phyloP scores from a whole-genome alignment of 2,329 filamentous ascomycete species.

The Emmonsiellopsis sp. region DNA sequence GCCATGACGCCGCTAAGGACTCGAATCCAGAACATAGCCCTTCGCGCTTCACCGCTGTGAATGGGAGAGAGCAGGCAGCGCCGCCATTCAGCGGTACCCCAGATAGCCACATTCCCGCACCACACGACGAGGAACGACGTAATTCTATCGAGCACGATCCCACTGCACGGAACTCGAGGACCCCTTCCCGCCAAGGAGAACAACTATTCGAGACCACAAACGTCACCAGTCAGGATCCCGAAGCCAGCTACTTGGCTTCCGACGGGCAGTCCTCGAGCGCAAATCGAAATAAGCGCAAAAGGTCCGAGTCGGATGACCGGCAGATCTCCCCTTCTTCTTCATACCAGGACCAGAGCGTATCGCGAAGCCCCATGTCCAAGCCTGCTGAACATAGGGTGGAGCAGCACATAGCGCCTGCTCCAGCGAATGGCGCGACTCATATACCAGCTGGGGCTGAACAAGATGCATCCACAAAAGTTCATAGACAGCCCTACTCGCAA shows the following conservation, averaged over 20 bases:
- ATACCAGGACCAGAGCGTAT: slow-evolving; percentile 28
- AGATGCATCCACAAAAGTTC: background rate
- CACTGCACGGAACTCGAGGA: slow-evolving; percentile 14
- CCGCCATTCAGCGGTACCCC: slow-evolving; percentile 5
- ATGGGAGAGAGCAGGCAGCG: slow-evolving; percentile 27
- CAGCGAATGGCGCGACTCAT: slow-evolving; percentile 14
- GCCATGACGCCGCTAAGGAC: slow-evolving; percentile 16
- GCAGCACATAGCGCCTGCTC: slow-evolving; percentile 14
- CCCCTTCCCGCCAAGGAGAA: slow-evolving; percentile 22
- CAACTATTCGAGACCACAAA: slow-evolving; percentile 46
- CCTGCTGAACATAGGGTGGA: slow-evolving; percentile 28
- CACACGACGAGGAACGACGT: slow-evolving; percentile 12
- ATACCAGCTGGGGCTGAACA: slow-evolving; percentile 15
- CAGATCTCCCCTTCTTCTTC: slow-evolving; percentile 23
- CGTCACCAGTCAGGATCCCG: slow-evolving; percentile 14
- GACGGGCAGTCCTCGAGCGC: slow-evolving; percentile 30
- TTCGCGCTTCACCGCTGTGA: slow-evolving; percentile 39
- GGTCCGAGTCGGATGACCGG: slow-evolving; percentile 54
- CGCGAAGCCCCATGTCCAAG: slow-evolving; percentile 29
- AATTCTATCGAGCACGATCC: slow-evolving; percentile 12
- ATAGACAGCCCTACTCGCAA: slow-evolving; percentile 2
- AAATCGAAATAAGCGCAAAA: slow-evolving; percentile 49
- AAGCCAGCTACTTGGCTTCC: slow-evolving; percentile 29
- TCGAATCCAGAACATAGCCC: slow-evolving; percentile 33
- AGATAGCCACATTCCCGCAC: slow-evolving; percentile 6